Conservation (phyloP, 768 basidiomycete species). For the Leccinum subgranulosum region DNA sequence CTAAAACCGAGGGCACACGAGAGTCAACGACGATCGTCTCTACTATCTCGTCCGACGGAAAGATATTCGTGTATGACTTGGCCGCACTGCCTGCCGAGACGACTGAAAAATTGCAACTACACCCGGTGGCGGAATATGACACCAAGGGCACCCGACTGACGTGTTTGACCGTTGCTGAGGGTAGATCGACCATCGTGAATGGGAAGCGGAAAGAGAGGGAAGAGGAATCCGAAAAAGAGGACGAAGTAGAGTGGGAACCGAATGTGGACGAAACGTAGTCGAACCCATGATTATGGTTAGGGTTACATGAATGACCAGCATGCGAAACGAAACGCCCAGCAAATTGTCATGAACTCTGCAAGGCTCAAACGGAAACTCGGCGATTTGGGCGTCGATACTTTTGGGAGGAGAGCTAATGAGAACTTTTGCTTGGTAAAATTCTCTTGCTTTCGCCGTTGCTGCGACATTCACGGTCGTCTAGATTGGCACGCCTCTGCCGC, state of each 20-base stretch:
- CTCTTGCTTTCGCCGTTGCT: not conserved
- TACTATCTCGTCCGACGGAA: constrained; percentile 89
- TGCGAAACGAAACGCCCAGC: not conserved
- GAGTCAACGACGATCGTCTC: constrained; percentile 60
- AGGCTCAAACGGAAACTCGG: constrained; percentile 84
- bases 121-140: constrained; percentile 68
- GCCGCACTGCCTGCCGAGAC: constrained; percentile 40
- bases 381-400: constrained; percentile 70
- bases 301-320: constrained; percentile 1
- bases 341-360: constrained; percentile 39
- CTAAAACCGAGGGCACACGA: constrained; percentile 14
- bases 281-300: constrained; percentile 19
- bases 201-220: constrained; percentile 38
- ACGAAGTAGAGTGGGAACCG: constrained; percentile 30
- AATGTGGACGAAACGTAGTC: not conserved
- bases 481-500: constrained; percentile 94
- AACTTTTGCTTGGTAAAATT: constrained; percentile 75
- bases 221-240: constrained; percentile 31
- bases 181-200: constrained; percentile 26
- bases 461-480: constrained; percentile 29
- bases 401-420: constrained; percentile 71
- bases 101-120: constrained; percentile 34
- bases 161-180: constrained; percentile 61
- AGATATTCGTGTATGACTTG: constrained; percentile 74
- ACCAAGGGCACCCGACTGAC: constrained; percentile 85